Evolutionary conservation across 495 filamentous ascomycete species (phyloP), one percentile per base, ranked within the genome.

Genomic region (Lasiosphaeria ovina): DNA sequence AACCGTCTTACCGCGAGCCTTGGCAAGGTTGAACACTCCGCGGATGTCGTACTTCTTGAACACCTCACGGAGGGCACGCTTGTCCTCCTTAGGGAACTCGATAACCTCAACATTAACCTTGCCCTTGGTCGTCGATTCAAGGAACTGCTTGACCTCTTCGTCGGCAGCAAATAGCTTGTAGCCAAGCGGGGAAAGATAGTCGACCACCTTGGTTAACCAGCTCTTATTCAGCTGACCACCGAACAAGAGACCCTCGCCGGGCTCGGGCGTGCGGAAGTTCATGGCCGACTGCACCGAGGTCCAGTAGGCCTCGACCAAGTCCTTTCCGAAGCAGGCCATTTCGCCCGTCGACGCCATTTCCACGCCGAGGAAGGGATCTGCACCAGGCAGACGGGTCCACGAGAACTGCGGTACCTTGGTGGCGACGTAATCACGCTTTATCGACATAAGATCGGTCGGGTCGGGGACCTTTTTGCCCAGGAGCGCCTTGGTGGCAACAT

Each of bases 351-450:
- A 91, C 34, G 92, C 80, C 94, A 98, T 98, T 77, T 98, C 94
- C 48, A 98, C 94, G 51, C 94, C 93, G 45, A 98, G 84, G 85
- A 95, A 98, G 31, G 94, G 94, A 71, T 98, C 94, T 40, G 94
- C 94, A 61, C 94, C 94, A 44, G 94, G 93, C n/a, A 98, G 86
- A 79, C 94, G 89, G 56, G 94, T 98, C 94, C 94, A 98, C 12
- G 89, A 93, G 83, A 98, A 98, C 75, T 98, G 94, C 34, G 94
- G 90, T 35, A 98, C 95, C 81, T 98, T 98, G 72, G 92, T 96
- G 31, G 94, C 94, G 42, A 94, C 77, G 75, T 97, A 98, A 73
- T 96, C 84, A 63, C 92, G 87, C 81, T 93, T 89, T 66, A 85
- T 74, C 14, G 83, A 78, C 94, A 98, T 98, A 56, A 94, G 84